phyloP scores from a whole-genome alignment of 345 rosid species.

The Aquilaria sinensis region DNA sequence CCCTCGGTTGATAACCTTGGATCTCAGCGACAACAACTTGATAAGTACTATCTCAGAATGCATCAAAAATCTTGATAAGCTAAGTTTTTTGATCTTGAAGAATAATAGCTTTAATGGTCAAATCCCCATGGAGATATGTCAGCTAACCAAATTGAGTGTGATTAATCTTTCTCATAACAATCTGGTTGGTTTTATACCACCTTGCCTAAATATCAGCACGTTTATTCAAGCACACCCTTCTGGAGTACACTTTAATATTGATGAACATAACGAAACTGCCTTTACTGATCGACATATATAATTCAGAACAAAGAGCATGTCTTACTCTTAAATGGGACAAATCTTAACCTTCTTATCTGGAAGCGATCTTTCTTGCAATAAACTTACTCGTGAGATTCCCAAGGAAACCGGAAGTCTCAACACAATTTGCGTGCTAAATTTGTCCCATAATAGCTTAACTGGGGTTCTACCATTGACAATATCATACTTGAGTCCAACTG shows the following conservation, averaged over 20 bases:
- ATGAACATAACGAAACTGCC: neutral
- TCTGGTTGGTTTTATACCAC: too few species aligned
- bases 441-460: conserved; percentile 15
- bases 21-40: conserved; percentile 5
- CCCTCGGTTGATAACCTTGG: conserved; percentile 2
- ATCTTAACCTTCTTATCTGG: conserved; percentile 1
- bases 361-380: conserved; percentile 25
- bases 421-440: neutral
- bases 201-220: neutral
- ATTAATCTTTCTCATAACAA: conserved; percentile 3
- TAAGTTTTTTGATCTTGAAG: conserved; percentile 18
- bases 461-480: conserved; percentile 18
- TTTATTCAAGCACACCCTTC: neutral
- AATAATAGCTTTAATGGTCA: conserved; percentile 15
- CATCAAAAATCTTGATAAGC: neutral
- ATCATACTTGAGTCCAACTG: conserved; percentile 12
- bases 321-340: conserved; percentile 8
- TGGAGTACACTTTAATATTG: neutral
- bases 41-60: neutral
- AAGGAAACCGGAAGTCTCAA: neutral
- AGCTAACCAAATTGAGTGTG: neutral
- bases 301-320: conserved; percentile 14
- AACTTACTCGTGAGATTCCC: conserved; percentile 17
- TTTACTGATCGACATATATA: neutral
- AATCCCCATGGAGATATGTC: conserved; percentile 15